phyloP scores from a whole-genome alignment of 2,329 filamentous ascomycete species.

The Meredithiella fracta region DNA sequence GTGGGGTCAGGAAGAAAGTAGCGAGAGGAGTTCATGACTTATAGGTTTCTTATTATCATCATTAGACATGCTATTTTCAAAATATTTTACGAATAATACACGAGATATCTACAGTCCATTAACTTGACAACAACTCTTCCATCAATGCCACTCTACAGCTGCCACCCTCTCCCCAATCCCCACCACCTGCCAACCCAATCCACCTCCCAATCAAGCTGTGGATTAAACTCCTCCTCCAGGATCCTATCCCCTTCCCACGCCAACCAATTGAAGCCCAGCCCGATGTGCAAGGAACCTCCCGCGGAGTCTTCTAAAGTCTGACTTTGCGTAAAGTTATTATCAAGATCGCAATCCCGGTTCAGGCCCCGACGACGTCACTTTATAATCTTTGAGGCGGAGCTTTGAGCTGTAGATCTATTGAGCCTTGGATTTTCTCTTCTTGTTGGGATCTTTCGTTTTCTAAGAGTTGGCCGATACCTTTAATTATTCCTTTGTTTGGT shows the following conservation, averaged over 20 bases:
- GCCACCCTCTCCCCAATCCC: not conserved
- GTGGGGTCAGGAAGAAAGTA: not conserved
- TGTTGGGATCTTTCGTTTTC: too few species aligned
- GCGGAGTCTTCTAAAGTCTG: not conserved
- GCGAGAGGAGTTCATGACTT: too few species aligned
- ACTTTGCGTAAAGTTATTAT: not conserved
- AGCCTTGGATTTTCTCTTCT: too few species aligned
- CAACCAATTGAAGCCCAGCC: not conserved
- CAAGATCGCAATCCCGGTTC: slow-evolving; percentile 1
- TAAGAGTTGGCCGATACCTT: too few species aligned
- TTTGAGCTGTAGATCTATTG: not conserved
- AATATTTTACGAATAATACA: too few species aligned
- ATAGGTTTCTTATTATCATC: too few species aligned
- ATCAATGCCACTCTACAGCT: too few species aligned
- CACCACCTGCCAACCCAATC: not conserved
- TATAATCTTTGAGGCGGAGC: not conserved
- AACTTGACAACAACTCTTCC: too few species aligned
- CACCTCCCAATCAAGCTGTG: not conserved
- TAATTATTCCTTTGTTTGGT: too few species aligned
- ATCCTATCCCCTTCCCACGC: not conserved
- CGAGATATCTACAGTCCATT: too few species aligned
- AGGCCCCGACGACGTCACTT: slow-evolving; percentile 1
- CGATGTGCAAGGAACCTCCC: not conserved
- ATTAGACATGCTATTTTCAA: too few species aligned
- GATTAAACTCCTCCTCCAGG: not conserved